These are phyloP conservation scores for Nannochloropsis granulata DNA, from an alignment of 108 stramenopile species.

Conservation along the genomic window DNA sequence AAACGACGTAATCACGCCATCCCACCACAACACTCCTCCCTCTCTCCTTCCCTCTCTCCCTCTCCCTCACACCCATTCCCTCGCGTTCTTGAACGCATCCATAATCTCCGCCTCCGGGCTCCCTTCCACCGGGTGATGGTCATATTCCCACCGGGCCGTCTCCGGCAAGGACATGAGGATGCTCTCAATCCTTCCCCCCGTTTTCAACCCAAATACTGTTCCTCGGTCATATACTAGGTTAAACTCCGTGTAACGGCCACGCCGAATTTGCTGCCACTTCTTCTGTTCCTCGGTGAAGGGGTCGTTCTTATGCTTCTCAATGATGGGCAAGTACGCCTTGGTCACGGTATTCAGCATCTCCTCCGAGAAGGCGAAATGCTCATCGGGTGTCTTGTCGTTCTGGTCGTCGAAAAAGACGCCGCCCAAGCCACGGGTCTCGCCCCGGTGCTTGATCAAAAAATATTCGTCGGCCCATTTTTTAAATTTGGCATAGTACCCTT, in stretches of 20 bases:
- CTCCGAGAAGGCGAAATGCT: conserved; percentile 62
- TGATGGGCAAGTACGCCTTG: conserved; percentile 50
- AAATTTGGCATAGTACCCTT: conserved; percentile 85
- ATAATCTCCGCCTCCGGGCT: conserved; percentile 78
- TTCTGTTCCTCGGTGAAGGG: conserved; percentile 74
- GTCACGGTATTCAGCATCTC: conserved; percentile 64
- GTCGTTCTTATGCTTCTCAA: conserved; percentile 70
- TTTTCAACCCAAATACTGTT: conserved; percentile 95
- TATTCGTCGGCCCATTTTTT: conserved; percentile 90
- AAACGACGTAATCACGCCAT: no score
- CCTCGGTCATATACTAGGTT: conserved; percentile 98
- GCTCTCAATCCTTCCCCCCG: conserved; percentile 91
- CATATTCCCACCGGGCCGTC: conserved; percentile 94
- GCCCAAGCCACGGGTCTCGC: conserved; percentile 88
- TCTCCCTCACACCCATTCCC: no score
- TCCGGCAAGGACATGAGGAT: conserved; percentile 98
- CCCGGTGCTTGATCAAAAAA: conserved; percentile 71
- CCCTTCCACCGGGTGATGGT: conserved; percentile 46
- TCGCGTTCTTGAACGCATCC: conserved; percentile 59
- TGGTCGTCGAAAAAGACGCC: conserved; percentile 98
- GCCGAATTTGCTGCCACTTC: conserved; percentile 88
- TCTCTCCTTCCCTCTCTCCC: no score
- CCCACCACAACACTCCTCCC: no score
- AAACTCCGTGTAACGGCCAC: conserved; percentile 84
- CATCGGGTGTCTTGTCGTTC: conserved; percentile 75